Base-by-base conservation (phyloP, 345 rosid species). In the Reutealis trisperma region DNA sequence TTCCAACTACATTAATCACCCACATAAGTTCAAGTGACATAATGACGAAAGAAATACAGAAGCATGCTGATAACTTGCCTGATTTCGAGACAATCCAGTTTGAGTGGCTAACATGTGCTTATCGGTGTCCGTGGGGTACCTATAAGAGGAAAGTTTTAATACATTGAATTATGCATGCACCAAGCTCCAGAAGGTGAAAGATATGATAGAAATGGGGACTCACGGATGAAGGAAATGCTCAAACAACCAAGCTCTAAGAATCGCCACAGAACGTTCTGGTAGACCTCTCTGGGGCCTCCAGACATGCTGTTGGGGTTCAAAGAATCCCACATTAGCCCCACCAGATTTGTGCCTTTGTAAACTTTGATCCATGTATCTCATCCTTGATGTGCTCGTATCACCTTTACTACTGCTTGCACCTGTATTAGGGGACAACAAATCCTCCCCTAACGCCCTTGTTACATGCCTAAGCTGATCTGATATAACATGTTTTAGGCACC, bases 161-260 rank as follows among this genome's bases (percentile, higher is more conserved):
- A 9, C 21, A 70, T 14, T 51, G 69, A 42, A 74, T 51, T 15
- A 64, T 45, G 8, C 15, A 75, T 22, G 15, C 9, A n/a, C 9
- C 30, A 55, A 70, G 24, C 11, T 37, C 18, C n/a, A 30, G 12
- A 12, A 9, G 42, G 25, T 42, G 14, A 3, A 22, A 9, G 6
- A 76, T 27, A 15, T 4, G 54, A 73, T 2, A 24, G 76, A 78
- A 9, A 8, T 41, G 37, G 51, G 70, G 71, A 75, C 88, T 84
- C 42, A 90, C 94, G 94, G 94, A 67, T 90, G 94, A 76, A 90
- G 94, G 85, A 90, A 90, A 86, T 89, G 94, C 57, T 90, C 94
- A 37, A 88, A 90, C 57, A 90, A 77, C 92, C 94, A 90, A 57
- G 90, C 89, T 75, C 88, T 81, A 14, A 89, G 92, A 77, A 89